A percentile compares a stretch with the other conserved stretches of the same genome.
Evolutionary conservation across 1,284 basidiomycete species (phyloP).

Genomic region (Cryptococcus maquisensis): DNA sequence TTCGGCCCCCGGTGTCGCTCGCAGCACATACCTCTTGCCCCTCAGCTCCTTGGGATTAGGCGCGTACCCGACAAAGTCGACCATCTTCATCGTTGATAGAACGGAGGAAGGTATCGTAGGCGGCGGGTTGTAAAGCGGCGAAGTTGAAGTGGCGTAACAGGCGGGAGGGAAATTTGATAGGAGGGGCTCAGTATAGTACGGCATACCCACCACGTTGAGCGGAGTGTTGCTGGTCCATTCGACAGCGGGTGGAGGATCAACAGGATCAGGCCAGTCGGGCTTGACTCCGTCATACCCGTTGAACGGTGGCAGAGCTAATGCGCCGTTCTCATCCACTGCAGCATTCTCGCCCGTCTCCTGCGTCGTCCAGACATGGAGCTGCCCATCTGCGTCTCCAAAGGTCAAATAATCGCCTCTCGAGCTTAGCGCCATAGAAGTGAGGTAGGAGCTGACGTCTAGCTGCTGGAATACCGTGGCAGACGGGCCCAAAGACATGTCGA

Average conservation of each 20-base stretch:
- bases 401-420: slow-evolving; percentile 85
- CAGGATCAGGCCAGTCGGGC: slow-evolving; percentile 76
- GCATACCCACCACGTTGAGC: slow-evolving; percentile 84
- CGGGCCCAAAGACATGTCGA: slow-evolving; percentile 75
- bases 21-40: slow-evolving; percentile 73
- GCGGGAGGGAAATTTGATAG: slow-evolving; percentile 67
- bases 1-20: slow-evolving; percentile 33
- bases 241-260: slow-evolving; percentile 65
- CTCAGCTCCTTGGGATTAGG: slow-evolving; percentile 74
- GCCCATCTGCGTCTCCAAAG: slow-evolving; percentile 84
- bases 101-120: slow-evolving; percentile 72
- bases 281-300: slow-evolving; percentile 80
- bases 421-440: slow-evolving; percentile 78
- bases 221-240: slow-evolving; percentile 80
- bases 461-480: slow-evolving; percentile 51
- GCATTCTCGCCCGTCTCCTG: slow-evolving; percentile 60
- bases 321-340: slow-evolving; percentile 32
- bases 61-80: slow-evolving; percentile 86
- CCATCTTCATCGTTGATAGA: slow-evolving; percentile 70
- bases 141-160: slow-evolving; percentile 46
- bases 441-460: slow-evolving; percentile 60
- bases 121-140: slow-evolving; percentile 58
- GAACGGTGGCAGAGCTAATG: slow-evolving; percentile 57
- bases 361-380: slow-evolving; percentile 77
- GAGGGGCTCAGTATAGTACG: slow-evolving; percentile 71